Base-by-base conservation (phyloP, 73 alveolate species). In the Tetrahymena borealis region DNA sequence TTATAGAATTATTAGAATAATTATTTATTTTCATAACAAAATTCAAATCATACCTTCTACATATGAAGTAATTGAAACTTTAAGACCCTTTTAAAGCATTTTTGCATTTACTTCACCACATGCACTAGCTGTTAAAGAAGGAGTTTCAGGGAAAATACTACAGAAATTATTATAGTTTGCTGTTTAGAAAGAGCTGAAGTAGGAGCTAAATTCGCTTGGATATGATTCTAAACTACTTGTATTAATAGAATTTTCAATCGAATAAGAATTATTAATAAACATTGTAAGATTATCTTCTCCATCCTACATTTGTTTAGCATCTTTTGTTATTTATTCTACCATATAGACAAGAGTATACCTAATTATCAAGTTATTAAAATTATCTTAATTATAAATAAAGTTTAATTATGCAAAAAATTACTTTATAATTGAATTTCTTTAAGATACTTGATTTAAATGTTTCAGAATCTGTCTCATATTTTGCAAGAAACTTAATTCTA, bases 151-250 rank as follows among this genome's bases (percentile, higher is more conserved):
- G 85, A 60, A 60, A 60, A 60, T 60, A 60, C 16, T 20, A 15
- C 95, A 93, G 90, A 93, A 90, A 85, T 93, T 93, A 37, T 93
- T 93, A 33, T 93, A 93, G 79, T 91, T 93, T 36, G 91, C 90
- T 1, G 95, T 92, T 38, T 93, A 39, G 38, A 93, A 93, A 12
- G 33, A 32, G 7, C 78, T 39, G 39, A 93, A 39, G n/a, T 93
- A 93, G 8, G 95, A 32, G 33, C 78, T 39, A 39, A 93, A 93
- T 93, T 93, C 90, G 4, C 93, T 32, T 32, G 95, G 95, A 24
- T 79, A 93, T 32, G 95, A 93, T 16, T 93, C 24, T 18, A 92
- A 79, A 33, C 90, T 77, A n/a, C 93, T 79, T 39, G 90, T 40
- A 79, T 79, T 79, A 13, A 93, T 37, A 39, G 78, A 60, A 33